Evolutionary conservation across 2,329 filamentous ascomycete species (phyloP), one percentile per base, ranked within the genome.

Genomic region (Pseudogymnoascus sp.): DNA sequence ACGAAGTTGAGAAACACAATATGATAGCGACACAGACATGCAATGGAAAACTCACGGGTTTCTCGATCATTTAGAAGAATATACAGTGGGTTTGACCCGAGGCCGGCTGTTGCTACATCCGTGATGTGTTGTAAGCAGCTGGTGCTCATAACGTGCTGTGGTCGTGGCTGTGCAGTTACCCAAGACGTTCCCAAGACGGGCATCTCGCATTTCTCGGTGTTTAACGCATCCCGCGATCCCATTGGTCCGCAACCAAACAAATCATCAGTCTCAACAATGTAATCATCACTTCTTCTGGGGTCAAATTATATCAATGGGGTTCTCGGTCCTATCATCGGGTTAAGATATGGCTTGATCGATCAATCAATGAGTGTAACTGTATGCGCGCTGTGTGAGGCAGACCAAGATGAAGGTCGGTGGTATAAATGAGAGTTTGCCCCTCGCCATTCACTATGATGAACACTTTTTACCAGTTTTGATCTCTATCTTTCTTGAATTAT

Each of bases 41-140:
- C 47, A 57, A 57, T 26, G 47, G 47, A 57, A 19, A 57, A 31
- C 47, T 57, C 47, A 57, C 47, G 47, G 47, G n/a, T 57, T 57
- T 57, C 47, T 57, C 47, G 26, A 57, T 57, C 47, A 57, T 57
- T 57, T 57, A 57, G 26, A 33, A 23, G 47, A 33, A 57, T 57
- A 33, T 15, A 33, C 47, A 6, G n/a, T 31, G 26, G 23, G 47
- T 31, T 57, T 31, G 47, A 2, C 47, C 26, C 11, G 33, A 57
- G 26, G 6, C 47, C 47, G 47, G 47, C 47, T 57, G 26, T 11
- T 57, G 26, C 10, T 31, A 17, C 26, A 57, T 57, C 47, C 47
- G 47, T 57, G 15, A 3, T 33, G n/a, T 11, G 47, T 57, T 19
- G 47, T 57, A 57, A 57, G 15, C 26, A 57, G 26, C n/a, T 33